Conservation (phyloP, 192 early-diverging fungal genomes). For the Gaertneriomyces sp. region DNA sequence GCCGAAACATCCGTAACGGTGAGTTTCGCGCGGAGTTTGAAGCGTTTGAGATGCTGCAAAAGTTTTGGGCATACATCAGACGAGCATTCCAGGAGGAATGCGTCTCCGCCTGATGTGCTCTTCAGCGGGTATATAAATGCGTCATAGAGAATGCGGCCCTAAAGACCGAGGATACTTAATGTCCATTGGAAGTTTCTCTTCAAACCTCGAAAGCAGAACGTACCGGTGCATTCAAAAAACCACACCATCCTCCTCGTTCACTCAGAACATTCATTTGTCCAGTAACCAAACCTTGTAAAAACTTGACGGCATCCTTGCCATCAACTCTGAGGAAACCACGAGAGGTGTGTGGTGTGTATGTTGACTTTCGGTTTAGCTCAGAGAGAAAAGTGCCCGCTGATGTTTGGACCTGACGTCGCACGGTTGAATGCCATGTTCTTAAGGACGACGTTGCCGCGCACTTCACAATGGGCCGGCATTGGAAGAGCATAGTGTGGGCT, state of each 20-base stretch:
- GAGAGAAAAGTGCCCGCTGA: too few species aligned
- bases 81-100: too few species aligned
- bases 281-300: conserved; percentile 87
- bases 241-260: conserved; percentile 68
- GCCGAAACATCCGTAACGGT: conserved; percentile 61
- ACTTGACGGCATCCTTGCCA: conserved; percentile 74
- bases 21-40: conserved; percentile 75
- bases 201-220: neutral
- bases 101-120: neutral
- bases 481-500: too few species aligned
- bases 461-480: too few species aligned
- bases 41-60: conserved; percentile 67
- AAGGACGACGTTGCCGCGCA: too few species aligned
- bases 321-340: conserved; percentile 33
- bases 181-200: neutral
- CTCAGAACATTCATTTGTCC: conserved; percentile 73
- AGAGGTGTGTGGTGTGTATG: too few species aligned
- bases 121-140: conserved; percentile 82
- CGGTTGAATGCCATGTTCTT: too few species aligned
- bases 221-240: conserved; percentile 77
- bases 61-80: conserved; percentile 24
- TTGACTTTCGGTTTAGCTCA: too few species aligned
- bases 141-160: conserved; percentile 87
- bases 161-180: neutral
- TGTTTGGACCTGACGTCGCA: too few species aligned